Evolutionary conservation across 805 yeast species (phyloP).

Genomic region (Yarrowia keelungensis): DNA sequence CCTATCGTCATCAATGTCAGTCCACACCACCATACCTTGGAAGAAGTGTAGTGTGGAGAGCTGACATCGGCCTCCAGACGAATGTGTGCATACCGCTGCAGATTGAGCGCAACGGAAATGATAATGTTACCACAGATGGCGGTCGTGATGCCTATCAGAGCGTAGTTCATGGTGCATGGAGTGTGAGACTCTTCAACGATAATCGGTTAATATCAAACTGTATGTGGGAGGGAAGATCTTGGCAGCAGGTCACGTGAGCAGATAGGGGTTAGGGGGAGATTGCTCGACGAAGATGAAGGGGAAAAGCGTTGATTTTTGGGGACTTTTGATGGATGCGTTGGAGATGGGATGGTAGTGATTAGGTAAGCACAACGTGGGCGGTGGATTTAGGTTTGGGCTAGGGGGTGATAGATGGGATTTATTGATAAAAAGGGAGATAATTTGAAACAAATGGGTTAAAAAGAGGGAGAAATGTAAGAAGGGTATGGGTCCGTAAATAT

Average conservation of each 20-base stretch:
- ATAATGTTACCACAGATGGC: slow-evolving; percentile 53
- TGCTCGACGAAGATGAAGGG: too few species aligned
- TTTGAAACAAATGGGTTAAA: too few species aligned
- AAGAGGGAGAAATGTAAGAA: too few species aligned
- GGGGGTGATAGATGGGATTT: background rate
- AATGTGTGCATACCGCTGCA: slow-evolving; percentile 54
- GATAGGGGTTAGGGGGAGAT: background rate
- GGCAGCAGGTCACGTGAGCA: slow-evolving; percentile 7
- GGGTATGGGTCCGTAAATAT: too few species aligned
- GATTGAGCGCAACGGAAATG: slow-evolving; percentile 52
- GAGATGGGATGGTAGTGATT: background rate
- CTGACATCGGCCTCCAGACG: slow-evolving; percentile 43
- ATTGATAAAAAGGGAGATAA: too few species aligned
- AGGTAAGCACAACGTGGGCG: slow-evolving; percentile 6
- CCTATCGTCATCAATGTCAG: slow-evolving; percentile 48
- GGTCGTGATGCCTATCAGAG: slow-evolving; percentile 49
- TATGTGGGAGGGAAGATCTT: background rate
- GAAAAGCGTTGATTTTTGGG: too few species aligned
- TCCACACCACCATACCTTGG: slow-evolving; percentile 41
- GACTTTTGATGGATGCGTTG: background rate
- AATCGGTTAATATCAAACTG: background rate
- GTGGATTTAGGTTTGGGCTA: background rate
- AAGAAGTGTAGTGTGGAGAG: slow-evolving; percentile 20
- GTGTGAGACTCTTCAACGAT: background rate
- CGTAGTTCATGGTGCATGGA: slow-evolving; percentile 39